A percentile compares a stretch with the other conserved stretches of the same genome.
These are phyloP conservation scores for Margaritispora aquatica DNA, from an alignment of 495 filamentous ascomycete genomes.

Conservation along the genomic window DNA sequence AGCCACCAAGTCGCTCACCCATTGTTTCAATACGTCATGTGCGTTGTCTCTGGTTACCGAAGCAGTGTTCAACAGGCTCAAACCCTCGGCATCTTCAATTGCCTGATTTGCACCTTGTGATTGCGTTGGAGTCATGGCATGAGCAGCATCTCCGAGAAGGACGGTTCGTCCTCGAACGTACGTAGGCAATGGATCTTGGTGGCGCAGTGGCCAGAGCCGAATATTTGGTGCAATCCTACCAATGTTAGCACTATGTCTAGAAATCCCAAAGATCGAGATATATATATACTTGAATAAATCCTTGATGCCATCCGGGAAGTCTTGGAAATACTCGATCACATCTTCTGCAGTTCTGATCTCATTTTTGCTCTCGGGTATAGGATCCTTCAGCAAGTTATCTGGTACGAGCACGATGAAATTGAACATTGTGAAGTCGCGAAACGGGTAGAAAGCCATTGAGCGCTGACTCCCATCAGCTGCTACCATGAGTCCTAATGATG, in stretches of 20 bases:
- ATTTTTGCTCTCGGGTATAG: background rate
- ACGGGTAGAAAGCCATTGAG: background rate
- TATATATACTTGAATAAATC: background rate
- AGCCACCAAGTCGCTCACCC: background rate
- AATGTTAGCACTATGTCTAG: background rate
- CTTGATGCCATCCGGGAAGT: background rate
- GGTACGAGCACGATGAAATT: background rate
- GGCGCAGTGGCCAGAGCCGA: background rate
- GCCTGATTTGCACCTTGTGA: conserved; percentile 25
- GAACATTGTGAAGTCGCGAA: background rate
- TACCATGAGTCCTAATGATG: background rate
- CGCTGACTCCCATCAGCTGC: background rate
- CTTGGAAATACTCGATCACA: background rate
- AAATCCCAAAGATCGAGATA: background rate
- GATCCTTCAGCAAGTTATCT: background rate
- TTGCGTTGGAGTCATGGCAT: conserved; percentile 26
- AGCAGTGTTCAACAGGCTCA: background rate
- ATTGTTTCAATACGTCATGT: background rate
- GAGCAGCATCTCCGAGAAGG: conserved; percentile 44
- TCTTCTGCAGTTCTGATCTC: background rate
- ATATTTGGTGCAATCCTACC: background rate
- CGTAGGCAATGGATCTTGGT: background rate
- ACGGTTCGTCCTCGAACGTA: conserved; percentile 30
- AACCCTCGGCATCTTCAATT: conserved; percentile 27
- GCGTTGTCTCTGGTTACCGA: background rate